Conservation (phyloP, 768 basidiomycete species). For the Chiua virens region DNA sequence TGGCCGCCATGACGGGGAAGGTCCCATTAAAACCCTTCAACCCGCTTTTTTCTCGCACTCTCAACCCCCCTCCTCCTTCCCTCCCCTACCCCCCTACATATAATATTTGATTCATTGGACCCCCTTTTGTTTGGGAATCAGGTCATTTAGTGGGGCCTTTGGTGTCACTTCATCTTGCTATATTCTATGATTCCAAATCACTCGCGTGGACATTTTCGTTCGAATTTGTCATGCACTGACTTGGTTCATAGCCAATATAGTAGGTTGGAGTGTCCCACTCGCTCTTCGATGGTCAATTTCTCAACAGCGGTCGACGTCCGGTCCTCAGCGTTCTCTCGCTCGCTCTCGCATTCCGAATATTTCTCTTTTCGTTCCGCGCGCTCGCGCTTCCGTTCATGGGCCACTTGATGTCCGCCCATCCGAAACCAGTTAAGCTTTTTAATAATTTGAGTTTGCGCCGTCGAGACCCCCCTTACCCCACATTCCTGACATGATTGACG, state of each 20-base stretch:
- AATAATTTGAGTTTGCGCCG: slow-evolving; percentile 20
- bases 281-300: slow-evolving; percentile 12
- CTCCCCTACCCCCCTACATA: not conserved
- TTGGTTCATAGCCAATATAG: slow-evolving; percentile 65
- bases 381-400: not conserved
- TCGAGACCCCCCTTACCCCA: slow-evolving; percentile 14
- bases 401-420: not conserved
- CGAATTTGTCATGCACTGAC: slow-evolving; percentile 33
- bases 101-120: slow-evolving; percentile 2
- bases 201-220: slow-evolving; percentile 30
- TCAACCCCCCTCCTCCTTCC: not conserved
- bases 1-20: not conserved
- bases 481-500: slow-evolving; percentile 8
- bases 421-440: slow-evolving; percentile 24
- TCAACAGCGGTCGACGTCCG: slow-evolving; percentile 2
- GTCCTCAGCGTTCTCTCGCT: not conserved
- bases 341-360: not conserved
- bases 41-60: slow-evolving; percentile 25
- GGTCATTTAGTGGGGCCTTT: slow-evolving; percentile 17
- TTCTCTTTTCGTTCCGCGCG: not conserved
- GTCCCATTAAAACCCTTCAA: slow-evolving; percentile 1
- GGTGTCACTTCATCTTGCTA: slow-evolving; percentile 33
- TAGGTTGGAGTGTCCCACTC: slow-evolving; percentile 41
- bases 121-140: slow-evolving; percentile 6
- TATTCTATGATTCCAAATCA: slow-evolving; percentile 43